Conservation (phyloP, 2,329 filamentous ascomycete genomes). For the Colletotrichum tofieldiae region DNA sequence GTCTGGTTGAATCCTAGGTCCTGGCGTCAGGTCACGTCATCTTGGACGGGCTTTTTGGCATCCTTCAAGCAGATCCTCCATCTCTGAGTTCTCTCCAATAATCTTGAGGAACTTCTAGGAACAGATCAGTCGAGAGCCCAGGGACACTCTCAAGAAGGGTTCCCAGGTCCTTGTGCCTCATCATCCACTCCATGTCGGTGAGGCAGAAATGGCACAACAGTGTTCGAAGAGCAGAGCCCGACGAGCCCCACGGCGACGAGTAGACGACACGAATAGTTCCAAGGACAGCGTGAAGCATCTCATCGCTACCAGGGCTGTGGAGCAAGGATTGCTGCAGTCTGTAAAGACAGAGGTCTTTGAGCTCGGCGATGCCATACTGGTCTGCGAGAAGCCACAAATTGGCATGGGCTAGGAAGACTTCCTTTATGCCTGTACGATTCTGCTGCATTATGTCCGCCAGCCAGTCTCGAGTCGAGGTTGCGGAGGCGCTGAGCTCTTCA, state of each 20-base stretch:
- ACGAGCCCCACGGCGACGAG: no score
- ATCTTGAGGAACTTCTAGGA: not conserved
- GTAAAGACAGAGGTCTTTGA: not conserved
- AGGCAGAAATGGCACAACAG: not conserved
- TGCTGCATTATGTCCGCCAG: not conserved
- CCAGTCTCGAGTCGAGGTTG: not conserved
- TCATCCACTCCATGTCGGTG: conserved; percentile 6
- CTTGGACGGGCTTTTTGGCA: not conserved
- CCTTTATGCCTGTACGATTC: not conserved
- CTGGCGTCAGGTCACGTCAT: no score
- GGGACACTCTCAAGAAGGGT: not conserved
- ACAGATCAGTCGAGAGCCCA: not conserved
- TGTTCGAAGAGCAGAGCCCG: not conserved
- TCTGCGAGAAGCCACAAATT: not conserved
- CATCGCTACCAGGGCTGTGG: not conserved
- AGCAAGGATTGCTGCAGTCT: not conserved
- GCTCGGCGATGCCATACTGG: not conserved
- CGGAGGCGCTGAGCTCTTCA: not conserved
- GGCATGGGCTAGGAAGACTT: not conserved
- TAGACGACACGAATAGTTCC: not conserved
- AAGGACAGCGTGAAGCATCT: not conserved
- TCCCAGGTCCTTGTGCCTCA: not conserved
- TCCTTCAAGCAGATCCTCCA: not conserved
- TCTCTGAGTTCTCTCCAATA: not conserved
- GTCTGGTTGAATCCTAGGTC: no score